Percentiles rank a stretch among this genome's conserved stretches.
Conservation (phyloP, 805 yeast species). For the Ogataea neopini region DNA sequence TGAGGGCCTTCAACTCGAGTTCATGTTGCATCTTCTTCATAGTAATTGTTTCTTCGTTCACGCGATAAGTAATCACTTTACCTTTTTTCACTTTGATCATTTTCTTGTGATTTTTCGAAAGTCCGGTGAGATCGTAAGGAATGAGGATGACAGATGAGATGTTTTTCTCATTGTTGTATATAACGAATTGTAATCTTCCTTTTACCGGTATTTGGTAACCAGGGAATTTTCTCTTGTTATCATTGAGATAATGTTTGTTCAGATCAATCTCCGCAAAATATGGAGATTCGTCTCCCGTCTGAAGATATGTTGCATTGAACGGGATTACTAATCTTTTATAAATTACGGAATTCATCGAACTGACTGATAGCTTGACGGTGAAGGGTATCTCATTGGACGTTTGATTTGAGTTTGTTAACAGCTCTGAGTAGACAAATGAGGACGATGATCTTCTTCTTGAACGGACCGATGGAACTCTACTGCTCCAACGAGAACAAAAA, state of each 20-base stretch:
- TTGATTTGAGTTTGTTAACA: constrained; percentile 17
- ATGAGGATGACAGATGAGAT: constrained; percentile 28
- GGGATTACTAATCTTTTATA: constrained; percentile 20
- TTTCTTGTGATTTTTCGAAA: constrained; percentile 29
- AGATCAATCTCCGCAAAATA: constrained; percentile 36
- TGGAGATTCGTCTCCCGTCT: constrained; percentile 26
- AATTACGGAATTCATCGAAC: constrained; percentile 7
- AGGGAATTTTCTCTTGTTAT: constrained; percentile 29
- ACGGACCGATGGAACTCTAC: not conserved
- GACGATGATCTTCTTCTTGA: constrained; percentile 21
- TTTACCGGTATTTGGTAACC: constrained; percentile 29
- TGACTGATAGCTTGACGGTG: constrained; percentile 29
- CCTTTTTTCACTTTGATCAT: constrained; percentile 29
- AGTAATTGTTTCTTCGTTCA: constrained; percentile 15
- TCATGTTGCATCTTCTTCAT: constrained; percentile 27
- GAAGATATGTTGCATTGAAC: constrained; percentile 29
- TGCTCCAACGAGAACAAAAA: constrained; percentile 10
- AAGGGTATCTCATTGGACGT: constrained; percentile 26
- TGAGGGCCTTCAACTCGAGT: constrained; percentile 31
- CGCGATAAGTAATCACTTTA: constrained; percentile 22
- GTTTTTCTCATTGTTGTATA: constrained; percentile 33
- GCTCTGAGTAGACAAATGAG: constrained; percentile 25
- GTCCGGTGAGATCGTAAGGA: constrained; percentile 27
- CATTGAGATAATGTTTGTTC: constrained; percentile 26
- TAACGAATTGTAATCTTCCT: constrained; percentile 34